These are phyloP conservation scores for Haemoproteus tartakovskyi DNA, from an alignment of 169 alveolate species.

Conservation along the genomic window DNA sequence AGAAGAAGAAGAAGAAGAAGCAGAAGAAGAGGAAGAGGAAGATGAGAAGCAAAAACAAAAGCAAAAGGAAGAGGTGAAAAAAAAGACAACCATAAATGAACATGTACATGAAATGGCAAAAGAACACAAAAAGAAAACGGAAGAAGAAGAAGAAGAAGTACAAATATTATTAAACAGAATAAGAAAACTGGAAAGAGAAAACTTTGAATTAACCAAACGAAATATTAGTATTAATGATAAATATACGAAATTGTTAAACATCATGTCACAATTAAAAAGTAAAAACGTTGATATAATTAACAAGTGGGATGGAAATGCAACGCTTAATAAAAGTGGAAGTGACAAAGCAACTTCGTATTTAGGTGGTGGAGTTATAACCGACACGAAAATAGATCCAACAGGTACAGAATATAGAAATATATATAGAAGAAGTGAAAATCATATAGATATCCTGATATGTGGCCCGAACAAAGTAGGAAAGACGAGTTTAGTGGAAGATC, in stretches of 20 bases:
- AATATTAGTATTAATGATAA: slow-evolving; percentile 9
- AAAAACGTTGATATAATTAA: too few relatives aligned
- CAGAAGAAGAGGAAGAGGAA: not conserved
- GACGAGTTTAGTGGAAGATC: slow-evolving; percentile 50
- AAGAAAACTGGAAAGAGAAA: slow-evolving; percentile 17
- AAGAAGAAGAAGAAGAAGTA: not conserved
- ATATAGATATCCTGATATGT: slow-evolving; percentile 59
- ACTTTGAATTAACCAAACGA: slow-evolving; percentile 8
- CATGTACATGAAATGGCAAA: not conserved
- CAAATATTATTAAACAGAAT: slow-evolving; percentile 2
- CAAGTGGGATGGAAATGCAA: too few relatives aligned
- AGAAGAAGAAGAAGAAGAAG: not conserved
- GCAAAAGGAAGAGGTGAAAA: not conserved
- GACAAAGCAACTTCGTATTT: too few relatives aligned
- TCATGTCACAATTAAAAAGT: slow-evolving; percentile 3
- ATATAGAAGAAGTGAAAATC: slow-evolving; percentile 1
- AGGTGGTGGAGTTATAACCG: too few relatives aligned
- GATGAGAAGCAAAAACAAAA: not conserved
- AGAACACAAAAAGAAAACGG: too few relatives aligned
- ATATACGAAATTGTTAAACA: slow-evolving; percentile 5
- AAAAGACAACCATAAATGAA: not conserved
- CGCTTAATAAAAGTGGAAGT: too few relatives aligned
- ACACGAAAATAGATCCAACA: too few relatives aligned
- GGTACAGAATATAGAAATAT: not conserved
- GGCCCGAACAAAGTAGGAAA: slow-evolving; percentile 69